phyloP scores from a whole-genome alignment of 768 basidiomycete genomes.

The Porphyrellus cyaneotinctus region DNA sequence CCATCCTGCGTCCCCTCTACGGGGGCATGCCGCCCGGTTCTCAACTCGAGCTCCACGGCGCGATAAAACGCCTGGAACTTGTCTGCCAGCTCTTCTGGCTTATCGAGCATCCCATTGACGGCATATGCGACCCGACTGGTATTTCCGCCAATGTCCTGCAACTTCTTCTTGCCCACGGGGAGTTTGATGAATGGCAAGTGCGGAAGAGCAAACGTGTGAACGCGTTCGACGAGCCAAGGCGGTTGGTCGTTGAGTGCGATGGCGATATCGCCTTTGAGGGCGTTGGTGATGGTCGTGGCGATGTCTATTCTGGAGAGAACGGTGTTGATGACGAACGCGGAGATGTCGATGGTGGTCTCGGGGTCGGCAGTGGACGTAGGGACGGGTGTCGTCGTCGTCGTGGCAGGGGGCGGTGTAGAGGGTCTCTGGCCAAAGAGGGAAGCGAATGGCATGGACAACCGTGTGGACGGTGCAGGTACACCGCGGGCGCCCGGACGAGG shows the following conservation, averaged over 20 bases:
- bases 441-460: slow-evolving; percentile 72
- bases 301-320: slow-evolving; percentile 52
- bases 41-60: slow-evolving; percentile 61
- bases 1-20: no score
- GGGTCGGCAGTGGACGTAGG: slow-evolving; percentile 27
- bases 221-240: slow-evolving; percentile 58
- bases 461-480: slow-evolving; percentile 30
- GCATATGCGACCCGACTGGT: slow-evolving; percentile 29
- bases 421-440: slow-evolving; percentile 62
- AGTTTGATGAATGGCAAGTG: slow-evolving; percentile 56
- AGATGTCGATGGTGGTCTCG: slow-evolving; percentile 47
- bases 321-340: slow-evolving; percentile 55
- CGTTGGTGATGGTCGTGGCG: slow-evolving; percentile 48
- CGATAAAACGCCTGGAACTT: slow-evolving; percentile 70
- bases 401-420: slow-evolving; percentile 28
- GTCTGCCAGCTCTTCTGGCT: slow-evolving; percentile 48
- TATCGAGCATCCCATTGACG: slow-evolving; percentile 40
- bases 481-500: slow-evolving; percentile 30
- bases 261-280: slow-evolving; percentile 55
- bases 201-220: slow-evolving; percentile 49
- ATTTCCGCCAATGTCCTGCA: slow-evolving; percentile 29
- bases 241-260: slow-evolving; percentile 41
- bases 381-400: background rate
- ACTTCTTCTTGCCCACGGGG: slow-evolving; percentile 30
- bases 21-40: no score